These are phyloP conservation scores for Alliaria petiolata DNA, from an alignment of 345 rosid species.

Conservation along the genomic window DNA sequence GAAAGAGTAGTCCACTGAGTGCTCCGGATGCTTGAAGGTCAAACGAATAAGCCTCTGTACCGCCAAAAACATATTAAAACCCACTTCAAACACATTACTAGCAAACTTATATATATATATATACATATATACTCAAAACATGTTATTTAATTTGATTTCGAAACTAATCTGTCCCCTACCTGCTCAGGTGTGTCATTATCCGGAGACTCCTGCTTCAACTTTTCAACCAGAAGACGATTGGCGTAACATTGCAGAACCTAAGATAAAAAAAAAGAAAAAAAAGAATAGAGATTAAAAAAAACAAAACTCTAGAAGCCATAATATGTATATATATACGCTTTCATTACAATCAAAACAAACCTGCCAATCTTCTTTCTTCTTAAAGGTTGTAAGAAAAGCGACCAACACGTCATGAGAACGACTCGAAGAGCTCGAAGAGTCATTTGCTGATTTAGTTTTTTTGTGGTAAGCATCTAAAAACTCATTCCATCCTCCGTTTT, in stretches of 20 bases:
- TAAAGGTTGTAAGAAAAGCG: slow-evolving; percentile 56
- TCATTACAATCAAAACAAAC: no score
- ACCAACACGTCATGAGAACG: slow-evolving; percentile 38
- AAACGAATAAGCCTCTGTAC: slow-evolving; percentile 62
- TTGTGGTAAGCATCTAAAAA: slow-evolving; percentile 43
- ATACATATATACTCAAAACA: background rate
- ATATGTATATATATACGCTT: no score
- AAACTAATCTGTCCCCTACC: slow-evolving; percentile 30
- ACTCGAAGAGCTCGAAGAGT: no score
- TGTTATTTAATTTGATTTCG: background rate
- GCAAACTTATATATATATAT: background rate
- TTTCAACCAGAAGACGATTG: slow-evolving; percentile 34
- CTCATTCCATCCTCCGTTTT: slow-evolving; percentile 56
- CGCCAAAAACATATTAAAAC: slow-evolving; percentile 36
- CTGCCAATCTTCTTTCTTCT: slow-evolving; percentile 21
- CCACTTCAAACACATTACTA: background rate
- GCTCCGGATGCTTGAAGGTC: slow-evolving; percentile 60
- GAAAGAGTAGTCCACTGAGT: slow-evolving; percentile 40
- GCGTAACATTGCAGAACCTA: slow-evolving; percentile 32
- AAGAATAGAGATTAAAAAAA: background rate
- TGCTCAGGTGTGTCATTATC: slow-evolving; percentile 54
- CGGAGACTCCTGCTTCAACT: slow-evolving; percentile 33
- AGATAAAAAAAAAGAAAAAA: slow-evolving; percentile 21
- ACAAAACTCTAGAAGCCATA: no score
- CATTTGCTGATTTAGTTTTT: slow-evolving; percentile 41